Percentiles rank a stretch among this genome's conserved stretches.
phyloP scores from a whole-genome alignment of 768 basidiomycete species.

The Kwoniella newhampshirensis region DNA sequence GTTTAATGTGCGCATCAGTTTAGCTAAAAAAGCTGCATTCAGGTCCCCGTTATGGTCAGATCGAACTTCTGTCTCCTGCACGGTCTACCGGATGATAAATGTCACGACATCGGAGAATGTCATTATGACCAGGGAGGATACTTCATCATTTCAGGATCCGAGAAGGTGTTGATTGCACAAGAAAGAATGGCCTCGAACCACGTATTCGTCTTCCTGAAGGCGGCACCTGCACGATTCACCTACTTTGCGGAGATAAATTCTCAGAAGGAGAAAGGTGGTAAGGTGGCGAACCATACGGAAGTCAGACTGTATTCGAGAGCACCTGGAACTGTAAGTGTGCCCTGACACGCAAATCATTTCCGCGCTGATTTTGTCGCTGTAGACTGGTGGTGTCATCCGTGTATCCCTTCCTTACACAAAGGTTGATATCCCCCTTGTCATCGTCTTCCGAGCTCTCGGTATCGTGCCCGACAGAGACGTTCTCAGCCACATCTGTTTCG shows the following conservation, averaged over 20 bases:
- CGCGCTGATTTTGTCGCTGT: constrained; percentile 1
- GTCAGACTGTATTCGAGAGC: constrained; percentile 94
- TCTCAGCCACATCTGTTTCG: constrained; percentile 96
- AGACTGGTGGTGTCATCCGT: constrained; percentile 71
- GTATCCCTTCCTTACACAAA: constrained; percentile 98
- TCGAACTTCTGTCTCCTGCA: constrained; percentile 92
- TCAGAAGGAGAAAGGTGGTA: constrained; percentile 95
- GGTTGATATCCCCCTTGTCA: constrained; percentile 97
- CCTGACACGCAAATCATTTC: too few relatives aligned
- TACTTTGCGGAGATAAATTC: constrained; percentile 89
- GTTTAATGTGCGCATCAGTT: constrained; percentile 9
- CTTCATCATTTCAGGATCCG: constrained; percentile 98
- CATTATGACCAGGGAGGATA: constrained; percentile 97
- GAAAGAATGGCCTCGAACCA: constrained; percentile 99
- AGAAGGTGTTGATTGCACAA: constrained; percentile 99
- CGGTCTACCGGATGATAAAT: constrained; percentile 71
- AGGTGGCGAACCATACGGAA: constrained; percentile 95
- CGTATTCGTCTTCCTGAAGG: constrained; percentile 98
- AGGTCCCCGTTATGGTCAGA: constrained; percentile 98
- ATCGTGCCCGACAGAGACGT: constrained; percentile 98
- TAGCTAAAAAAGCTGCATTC: too few relatives aligned
- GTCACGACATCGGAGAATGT: constrained; percentile 93
- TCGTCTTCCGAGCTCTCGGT: constrained; percentile 95
- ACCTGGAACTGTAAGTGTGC: constrained; percentile 76
- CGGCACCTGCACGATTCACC: constrained; percentile 84